Conservation (phyloP, 352 stramenopile species). For the Discostella stelligera region DNA sequence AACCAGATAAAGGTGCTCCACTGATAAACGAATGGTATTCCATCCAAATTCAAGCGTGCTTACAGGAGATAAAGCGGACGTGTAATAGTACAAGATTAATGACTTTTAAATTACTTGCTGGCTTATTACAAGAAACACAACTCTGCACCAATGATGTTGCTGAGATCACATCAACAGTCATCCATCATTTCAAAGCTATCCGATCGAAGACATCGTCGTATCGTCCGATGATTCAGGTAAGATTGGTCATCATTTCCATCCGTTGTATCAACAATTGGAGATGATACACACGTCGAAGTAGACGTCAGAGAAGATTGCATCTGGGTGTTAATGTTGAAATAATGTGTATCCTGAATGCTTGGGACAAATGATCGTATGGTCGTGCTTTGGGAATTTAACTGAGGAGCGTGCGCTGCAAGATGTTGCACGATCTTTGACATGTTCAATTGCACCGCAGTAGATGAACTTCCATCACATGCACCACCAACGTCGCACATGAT, state of each 20-base stretch:
- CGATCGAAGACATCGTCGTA: slow-evolving; percentile 32
- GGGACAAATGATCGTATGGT: background rate
- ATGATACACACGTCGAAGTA: slow-evolving; percentile 11
- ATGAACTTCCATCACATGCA: slow-evolving; percentile 4
- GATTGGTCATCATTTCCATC: slow-evolving; percentile 23
- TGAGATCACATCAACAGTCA: slow-evolving; percentile 17
- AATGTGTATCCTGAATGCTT: too few relatives aligned
- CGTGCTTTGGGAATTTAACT: background rate
- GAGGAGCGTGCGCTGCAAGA: slow-evolving; percentile 1
- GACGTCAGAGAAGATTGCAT: background rate
- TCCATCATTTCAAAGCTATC: slow-evolving; percentile 59
- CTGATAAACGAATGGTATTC: too few relatives aligned
- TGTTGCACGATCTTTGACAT: slow-evolving; percentile 6
- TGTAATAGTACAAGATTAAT: too few relatives aligned
- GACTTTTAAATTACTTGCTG: too few relatives aligned
- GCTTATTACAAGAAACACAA: too few relatives aligned
- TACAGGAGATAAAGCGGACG: too few relatives aligned
- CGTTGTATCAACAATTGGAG: slow-evolving; percentile 4
- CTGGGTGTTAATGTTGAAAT: too few relatives aligned
- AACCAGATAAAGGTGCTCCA: too few relatives aligned
- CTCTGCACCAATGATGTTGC: too few relatives aligned
- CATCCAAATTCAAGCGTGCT: too few relatives aligned
- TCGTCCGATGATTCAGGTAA: slow-evolving; percentile 38
- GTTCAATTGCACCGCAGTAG: background rate
- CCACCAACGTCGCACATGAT: background rate